A percentile compares a stretch with the other conserved stretches of the same genome.
These are phyloP conservation scores for Apiotrichum sp. DNA, from an alignment of 1,284 basidiomycete genomes.

Conservation along the genomic window DNA sequence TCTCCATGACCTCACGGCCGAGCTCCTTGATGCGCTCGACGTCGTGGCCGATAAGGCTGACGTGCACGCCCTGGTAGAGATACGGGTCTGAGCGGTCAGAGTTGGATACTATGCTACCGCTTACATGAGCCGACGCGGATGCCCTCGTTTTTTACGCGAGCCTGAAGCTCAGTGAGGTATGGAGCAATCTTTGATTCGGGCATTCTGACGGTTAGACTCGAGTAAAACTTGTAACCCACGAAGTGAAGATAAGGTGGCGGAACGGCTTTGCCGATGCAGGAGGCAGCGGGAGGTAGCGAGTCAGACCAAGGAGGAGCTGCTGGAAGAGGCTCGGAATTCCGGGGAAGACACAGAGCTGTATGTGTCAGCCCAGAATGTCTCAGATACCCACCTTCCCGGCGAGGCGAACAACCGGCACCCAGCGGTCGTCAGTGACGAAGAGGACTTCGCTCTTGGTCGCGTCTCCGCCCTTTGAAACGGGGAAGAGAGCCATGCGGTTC, in stretches of 20 bases:
- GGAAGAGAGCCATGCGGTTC: slow-evolving; percentile 77
- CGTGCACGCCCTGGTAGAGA: slow-evolving; percentile 51
- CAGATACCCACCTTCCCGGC: slow-evolving; percentile 56
- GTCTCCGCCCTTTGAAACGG: slow-evolving; percentile 45
- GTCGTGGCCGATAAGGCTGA: slow-evolving; percentile 74
- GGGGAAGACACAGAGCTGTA: slow-evolving; percentile 70
- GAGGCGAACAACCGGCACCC: slow-evolving; percentile 83
- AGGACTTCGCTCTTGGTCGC: slow-evolving; percentile 60
- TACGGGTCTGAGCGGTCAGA: slow-evolving; percentile 52
- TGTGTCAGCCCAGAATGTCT: not conserved
- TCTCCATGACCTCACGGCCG: slow-evolving; percentile 57
- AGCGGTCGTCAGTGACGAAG: slow-evolving; percentile 65
- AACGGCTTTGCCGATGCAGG: slow-evolving; percentile 62
- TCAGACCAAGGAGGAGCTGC: slow-evolving; percentile 65
- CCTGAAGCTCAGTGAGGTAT: slow-evolving; percentile 71
- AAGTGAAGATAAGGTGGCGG: slow-evolving; percentile 70
- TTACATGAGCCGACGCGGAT: slow-evolving; percentile 73
- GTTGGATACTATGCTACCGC: slow-evolving; percentile 4
- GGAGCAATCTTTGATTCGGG: slow-evolving; percentile 86
- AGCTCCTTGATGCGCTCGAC: slow-evolving; percentile 53
- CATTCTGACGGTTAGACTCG: slow-evolving; percentile 49
- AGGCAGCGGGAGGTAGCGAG: slow-evolving; percentile 68
- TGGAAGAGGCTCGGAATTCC: slow-evolving; percentile 84
- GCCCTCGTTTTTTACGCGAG: slow-evolving; percentile 64
- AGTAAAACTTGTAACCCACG: slow-evolving; percentile 49